These are phyloP conservation scores for Astrothelium subdiscretum DNA, from an alignment of 495 filamentous ascomycete genomes.

Conservation along the genomic window DNA sequence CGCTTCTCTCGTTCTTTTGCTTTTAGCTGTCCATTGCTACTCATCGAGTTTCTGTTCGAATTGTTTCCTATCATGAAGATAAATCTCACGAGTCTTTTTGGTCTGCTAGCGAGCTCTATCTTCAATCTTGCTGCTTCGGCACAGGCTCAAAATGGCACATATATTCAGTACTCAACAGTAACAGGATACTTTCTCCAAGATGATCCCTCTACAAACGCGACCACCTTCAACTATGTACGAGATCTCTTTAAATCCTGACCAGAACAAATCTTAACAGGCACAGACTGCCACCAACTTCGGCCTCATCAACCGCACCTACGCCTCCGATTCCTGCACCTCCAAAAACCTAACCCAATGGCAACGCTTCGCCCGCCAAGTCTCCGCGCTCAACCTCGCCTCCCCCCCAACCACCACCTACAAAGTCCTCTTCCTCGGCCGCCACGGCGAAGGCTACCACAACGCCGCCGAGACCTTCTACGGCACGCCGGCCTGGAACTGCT, in stretches of 20 bases:
- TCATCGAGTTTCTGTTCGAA: not conserved
- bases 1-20: not conserved
- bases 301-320: constrained; percentile 48
- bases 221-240: constrained; percentile 55
- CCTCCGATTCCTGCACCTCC: constrained; percentile 28
- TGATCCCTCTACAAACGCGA: constrained; percentile 46
- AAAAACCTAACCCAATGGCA: constrained; percentile 50
- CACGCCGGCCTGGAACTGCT: constrained; percentile 58
- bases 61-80: not conserved
- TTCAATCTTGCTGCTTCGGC: not conserved
- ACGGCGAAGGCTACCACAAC: constrained; percentile 63
- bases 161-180: constrained; percentile 51
- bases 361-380: constrained; percentile 48
- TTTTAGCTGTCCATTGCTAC: not conserved
- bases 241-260: not conserved
- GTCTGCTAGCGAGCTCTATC: not conserved
- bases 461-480: constrained; percentile 54
- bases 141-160: constrained; percentile 1
- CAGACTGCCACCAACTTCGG: constrained; percentile 56
- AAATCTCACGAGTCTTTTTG: not conserved
- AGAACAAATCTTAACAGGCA: constrained; percentile 1
- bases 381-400: constrained; percentile 39
- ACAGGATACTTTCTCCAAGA: constrained; percentile 64
- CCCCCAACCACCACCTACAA: constrained; percentile 47
- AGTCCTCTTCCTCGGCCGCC: constrained; percentile 56